A percentile compares a stretch with the other conserved stretches of the same genome.
Evolutionary conservation across 768 basidiomycete species (phyloP).

Genomic region (Royoungia palumana): DNA sequence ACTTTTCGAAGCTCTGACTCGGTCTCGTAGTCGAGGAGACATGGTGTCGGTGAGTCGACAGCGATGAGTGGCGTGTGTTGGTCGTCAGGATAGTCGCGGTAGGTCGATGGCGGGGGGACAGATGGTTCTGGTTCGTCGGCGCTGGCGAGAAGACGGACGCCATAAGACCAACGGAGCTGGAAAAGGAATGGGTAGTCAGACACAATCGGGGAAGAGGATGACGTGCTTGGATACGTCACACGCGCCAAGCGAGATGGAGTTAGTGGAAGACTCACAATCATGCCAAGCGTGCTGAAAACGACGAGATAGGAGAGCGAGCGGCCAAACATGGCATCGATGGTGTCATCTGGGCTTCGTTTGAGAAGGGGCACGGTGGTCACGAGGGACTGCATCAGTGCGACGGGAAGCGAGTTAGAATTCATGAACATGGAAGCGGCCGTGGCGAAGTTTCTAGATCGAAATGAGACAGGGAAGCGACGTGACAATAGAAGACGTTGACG

Average conservation of each 20-base stretch:
- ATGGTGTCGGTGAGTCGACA: neutral
- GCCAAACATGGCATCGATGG: conserved; percentile 84
- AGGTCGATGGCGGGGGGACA: neutral
- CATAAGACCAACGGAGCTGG: conserved; percentile 90
- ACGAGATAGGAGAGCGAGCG: conserved; percentile 88
- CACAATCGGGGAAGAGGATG: neutral
- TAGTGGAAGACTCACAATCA: conserved; percentile 63
- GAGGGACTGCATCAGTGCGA: conserved; percentile 90
- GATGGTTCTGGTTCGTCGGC: conserved; percentile 24
- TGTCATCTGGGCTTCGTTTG: conserved; percentile 80
- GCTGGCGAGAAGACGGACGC: conserved; percentile 74
- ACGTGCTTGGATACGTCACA: neutral
- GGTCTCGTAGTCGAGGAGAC: conserved; percentile 10
- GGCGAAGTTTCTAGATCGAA: conserved; percentile 57
- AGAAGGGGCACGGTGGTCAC: conserved; percentile 79
- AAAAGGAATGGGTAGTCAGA: neutral
- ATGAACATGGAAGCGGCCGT: conserved; percentile 86
- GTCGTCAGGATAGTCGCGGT: conserved; percentile 8
- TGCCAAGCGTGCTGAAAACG: conserved; percentile 90
- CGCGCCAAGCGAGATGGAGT: neutral
- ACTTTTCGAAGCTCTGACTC: neutral
- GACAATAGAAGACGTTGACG: conserved; percentile 14
- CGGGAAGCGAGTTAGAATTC: conserved; percentile 94
- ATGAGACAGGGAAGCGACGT: neutral
- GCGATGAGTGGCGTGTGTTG: neutral